phyloP scores from a whole-genome alignment of 2,329 filamentous ascomycete genomes.

The Cladosporium colombiae region DNA sequence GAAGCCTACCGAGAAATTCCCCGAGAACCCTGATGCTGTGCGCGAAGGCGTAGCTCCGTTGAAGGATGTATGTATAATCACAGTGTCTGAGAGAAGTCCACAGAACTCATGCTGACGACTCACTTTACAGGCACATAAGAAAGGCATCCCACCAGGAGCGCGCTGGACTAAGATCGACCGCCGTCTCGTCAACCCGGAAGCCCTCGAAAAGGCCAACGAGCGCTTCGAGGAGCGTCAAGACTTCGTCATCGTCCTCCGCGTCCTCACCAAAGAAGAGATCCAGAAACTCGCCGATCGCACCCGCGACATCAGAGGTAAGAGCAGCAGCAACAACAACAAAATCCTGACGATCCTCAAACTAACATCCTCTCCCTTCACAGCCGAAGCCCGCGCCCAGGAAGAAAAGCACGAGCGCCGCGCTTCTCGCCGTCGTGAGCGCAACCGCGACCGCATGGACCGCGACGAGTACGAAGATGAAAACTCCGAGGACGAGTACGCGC shows the following conservation, averaged over 20 bases:
- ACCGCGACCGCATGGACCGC: conserved; percentile 32
- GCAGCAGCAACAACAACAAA: not conserved
- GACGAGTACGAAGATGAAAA: conserved; percentile 40
- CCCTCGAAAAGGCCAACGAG: conserved; percentile 82
- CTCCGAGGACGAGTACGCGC: conserved; percentile 37
- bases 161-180: conserved; percentile 93
- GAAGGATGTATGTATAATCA: conserved; percentile 61
- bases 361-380: conserved; percentile 8
- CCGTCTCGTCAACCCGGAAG: conserved; percentile 84
- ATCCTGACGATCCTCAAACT: conserved; percentile 9
- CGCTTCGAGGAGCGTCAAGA: conserved; percentile 89
- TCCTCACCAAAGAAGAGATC: conserved; percentile 85
- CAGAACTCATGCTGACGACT: conserved; percentile 19
- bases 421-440: conserved; percentile 27
- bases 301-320: conserved; percentile 67
- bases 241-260: conserved; percentile 88
- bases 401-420: conserved; percentile 33
- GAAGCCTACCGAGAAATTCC: conserved; percentile 77
- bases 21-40: conserved; percentile 79
- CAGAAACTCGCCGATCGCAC: conserved; percentile 82
- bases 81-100: not conserved
- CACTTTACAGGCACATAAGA: conserved; percentile 36
- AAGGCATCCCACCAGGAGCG: conserved; percentile 61
- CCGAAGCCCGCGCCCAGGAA: conserved; percentile 27
- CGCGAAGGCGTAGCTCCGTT: conserved; percentile 91